Base-by-base conservation (phyloP, 345 rosid genomes). In the Melastoma malabathricum region DNA sequence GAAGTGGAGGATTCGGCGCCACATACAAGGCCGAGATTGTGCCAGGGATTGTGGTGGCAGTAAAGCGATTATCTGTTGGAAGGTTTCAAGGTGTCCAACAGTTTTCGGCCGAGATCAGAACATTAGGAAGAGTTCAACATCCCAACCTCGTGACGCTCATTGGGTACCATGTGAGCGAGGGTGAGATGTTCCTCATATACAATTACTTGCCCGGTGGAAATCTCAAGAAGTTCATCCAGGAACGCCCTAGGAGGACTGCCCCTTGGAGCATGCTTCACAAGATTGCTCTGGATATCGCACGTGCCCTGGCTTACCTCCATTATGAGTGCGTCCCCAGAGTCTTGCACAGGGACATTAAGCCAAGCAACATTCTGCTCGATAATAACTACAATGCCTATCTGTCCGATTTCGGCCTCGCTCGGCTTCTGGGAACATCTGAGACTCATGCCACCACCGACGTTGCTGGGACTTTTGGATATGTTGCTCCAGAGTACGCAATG, bases 401-500 rank as follows among this genome's bases (percentile, higher is more conserved):
- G n/a, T 75, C 80, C 47, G 80, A 75, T 61, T 75, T 75, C 46
- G 80, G 80, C 47, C 70, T 75, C 48, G 80, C 80, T 2, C 67
- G 80, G 48, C 74, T 75, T 17, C 46, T 75, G 67, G 80, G 76
- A 51, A 72, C 76, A 58, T 75, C 80, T 4, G 74, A 75, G 66
- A 75, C 77, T 31, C 76, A 71, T 63, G 80, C 80, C 48, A 75
- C 80, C 29, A 75, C 80, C 7, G 80, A 72, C 58, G 80, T 75
- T 29, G 80, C 80, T 0, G 80, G 80, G 27, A 75, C 80, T 49
- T 75, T 75, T 22, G 80, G 80, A 22, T 75, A 75, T 52, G 76
- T 75, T 58, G 80, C 80, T 51, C 80, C 80, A 18, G 80, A 75
- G 59, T 75, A 75, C 53, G 80, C 80, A 31, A 75, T 71, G 76